Evolutionary conservation across 371 early-diverging fungal species (phyloP), one percentile per base, ranked within the genome.

Genomic region (Haplosporangium sp.): DNA sequence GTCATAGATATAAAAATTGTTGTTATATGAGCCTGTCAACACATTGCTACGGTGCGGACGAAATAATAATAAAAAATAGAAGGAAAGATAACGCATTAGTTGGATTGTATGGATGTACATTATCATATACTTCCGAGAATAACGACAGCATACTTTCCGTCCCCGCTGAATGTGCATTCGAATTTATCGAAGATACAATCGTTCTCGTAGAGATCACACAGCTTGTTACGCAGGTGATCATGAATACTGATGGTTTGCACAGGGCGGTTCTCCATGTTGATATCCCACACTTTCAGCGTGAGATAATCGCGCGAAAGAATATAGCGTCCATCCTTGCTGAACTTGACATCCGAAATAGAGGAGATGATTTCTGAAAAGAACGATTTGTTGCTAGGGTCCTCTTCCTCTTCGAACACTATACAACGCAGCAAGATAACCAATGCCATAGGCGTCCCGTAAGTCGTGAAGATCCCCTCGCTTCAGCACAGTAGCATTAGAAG

Each of bases 161-260:
- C 95, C 16, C 98, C 98, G 74, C 95, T 95, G 73, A 97, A 95
- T 55, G 90, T 95, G 86, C 97, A 96, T 82, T 98, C 99, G 71
- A 99, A 99, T 84, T 98, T 98, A 86, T 99, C 99, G 86, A 99
- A 99, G 77, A 99, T 98, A 84, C 96, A 97, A 81, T 99, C 99
- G 82, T 96, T 98, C 80, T 98, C 99, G 84, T 99, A 99, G 48
- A 98, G 85, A 73, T 99, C 99, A 82, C 98, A 98, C 46, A 99
- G 87, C 83, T 95, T 96, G 80, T 89, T 91, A 71, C 94, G 89
- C 54, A 99, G 84, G 66, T 96, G 95, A 70, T 99, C 97, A 80
- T 98, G 98, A 45, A 98, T 94, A 72, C 88, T 91, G 83, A 99
- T 97, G 38, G 95, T 95, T 74, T 95, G 90, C 36, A 99, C 91